Percentiles rank a stretch among this genome's conserved stretches.
Conservation (phyloP, 1,139 yeast genomes). For the Taphrina pruni region DNA sequence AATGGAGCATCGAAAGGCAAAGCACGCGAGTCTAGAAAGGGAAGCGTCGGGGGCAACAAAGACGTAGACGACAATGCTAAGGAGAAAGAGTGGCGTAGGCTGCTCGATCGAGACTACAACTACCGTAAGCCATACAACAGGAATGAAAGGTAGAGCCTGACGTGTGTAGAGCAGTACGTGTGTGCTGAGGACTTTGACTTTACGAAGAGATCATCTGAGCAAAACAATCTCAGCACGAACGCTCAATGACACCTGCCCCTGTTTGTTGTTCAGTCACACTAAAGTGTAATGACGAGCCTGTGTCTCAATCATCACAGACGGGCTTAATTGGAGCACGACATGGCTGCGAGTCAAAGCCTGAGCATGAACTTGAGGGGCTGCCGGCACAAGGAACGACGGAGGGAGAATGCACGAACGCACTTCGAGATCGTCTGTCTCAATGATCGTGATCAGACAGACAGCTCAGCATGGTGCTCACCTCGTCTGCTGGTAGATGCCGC, state of each 20-base stretch:
- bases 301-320: no score
- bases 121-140: neutral
- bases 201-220: neutral
- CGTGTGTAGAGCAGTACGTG: conserved; percentile 12
- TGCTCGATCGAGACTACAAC: conserved; percentile 8
- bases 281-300: no score
- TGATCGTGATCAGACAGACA: no score
- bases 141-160: neutral
- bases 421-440: no score
- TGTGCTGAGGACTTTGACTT: conserved; percentile 14
- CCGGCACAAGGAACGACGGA: no score
- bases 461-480: no score
- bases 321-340: no score
- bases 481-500: no score
- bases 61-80: conserved; percentile 6
- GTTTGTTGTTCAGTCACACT: no score
- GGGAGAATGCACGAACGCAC: no score
- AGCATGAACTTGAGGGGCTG: no score
- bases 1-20: conserved; percentile 4
- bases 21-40: conserved; percentile 1
- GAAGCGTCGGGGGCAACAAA: conserved; percentile 4
- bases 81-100: conserved; percentile 1
- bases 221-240: neutral
- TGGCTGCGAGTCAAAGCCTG: no score
- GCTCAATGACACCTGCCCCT: neutral